phyloP scores from a whole-genome alignment of 805 yeast genomes.

The Pichia manshurica region DNA sequence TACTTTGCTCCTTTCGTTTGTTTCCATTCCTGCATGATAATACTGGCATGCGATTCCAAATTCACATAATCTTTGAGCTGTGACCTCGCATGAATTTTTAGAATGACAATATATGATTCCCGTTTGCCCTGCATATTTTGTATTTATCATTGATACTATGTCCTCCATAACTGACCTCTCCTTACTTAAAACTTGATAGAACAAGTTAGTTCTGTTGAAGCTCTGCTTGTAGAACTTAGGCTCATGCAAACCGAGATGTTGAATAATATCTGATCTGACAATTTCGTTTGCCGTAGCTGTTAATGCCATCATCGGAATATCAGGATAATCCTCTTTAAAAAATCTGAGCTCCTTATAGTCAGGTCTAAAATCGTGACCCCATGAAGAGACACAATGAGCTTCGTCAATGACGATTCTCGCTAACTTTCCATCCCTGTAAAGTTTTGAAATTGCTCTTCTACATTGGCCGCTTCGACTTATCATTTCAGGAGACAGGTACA shows the following conservation, averaged over 20 bases:
- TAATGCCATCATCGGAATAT: conserved; percentile 87
- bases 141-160: conserved; percentile 49
- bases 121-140: conserved; percentile 49
- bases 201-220: conserved; percentile 83
- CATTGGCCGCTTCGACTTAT: conserved; percentile 68
- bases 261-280: conserved; percentile 79
- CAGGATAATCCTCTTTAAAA: conserved; percentile 69
- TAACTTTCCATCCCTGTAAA: conserved; percentile 50
- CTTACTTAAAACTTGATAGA: conserved; percentile 71
- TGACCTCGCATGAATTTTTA: conserved; percentile 79
- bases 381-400: conserved; percentile 95
- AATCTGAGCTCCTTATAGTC: conserved; percentile 79
- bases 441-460: conserved; percentile 50
- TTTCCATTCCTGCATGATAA: conserved; percentile 94
- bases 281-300: conserved; percentile 96
- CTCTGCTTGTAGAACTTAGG: conserved; percentile 78
- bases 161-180: conserved; percentile 49
- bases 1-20: conserved; percentile 64
- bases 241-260: conserved; percentile 57
- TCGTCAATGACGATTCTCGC: conserved; percentile 93
- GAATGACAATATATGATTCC: conserved; percentile 96
- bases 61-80: conserved; percentile 52
- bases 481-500: conserved; percentile 94
- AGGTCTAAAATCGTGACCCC: conserved; percentile 99
- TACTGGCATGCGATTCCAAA: conserved; percentile 64